Percentiles rank a stretch among this genome's conserved stretches.
Evolutionary conservation across 192 early-diverging fungal genomes (phyloP).

Genomic region (Entomortierella chlamydospora): DNA sequence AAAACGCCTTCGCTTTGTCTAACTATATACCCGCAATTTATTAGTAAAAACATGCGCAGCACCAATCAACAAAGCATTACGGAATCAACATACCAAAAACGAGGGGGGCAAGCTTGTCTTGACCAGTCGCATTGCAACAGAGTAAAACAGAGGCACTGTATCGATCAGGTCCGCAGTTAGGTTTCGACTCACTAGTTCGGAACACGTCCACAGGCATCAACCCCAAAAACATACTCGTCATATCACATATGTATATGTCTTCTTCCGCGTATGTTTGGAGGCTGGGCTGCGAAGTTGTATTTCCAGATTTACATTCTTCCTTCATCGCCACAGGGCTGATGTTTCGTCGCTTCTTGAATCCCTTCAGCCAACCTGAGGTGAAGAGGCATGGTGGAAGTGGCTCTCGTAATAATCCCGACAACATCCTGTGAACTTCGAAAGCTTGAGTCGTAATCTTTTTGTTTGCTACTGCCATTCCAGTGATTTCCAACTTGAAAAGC

Average conservation of each 20-base stretch:
- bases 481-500: background rate
- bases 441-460: slow-evolving; percentile 4
- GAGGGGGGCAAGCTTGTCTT: background rate
- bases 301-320: background rate
- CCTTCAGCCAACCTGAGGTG: background rate
- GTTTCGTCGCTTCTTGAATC: background rate
- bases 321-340: background rate
- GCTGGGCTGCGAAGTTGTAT: background rate
- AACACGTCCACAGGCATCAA: background rate
- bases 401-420: background rate
- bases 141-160: background rate
- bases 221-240: background rate
- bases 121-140: background rate
- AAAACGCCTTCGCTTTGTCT: background rate
- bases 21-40: background rate
- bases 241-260: slow-evolving; percentile 5
- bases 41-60: background rate
- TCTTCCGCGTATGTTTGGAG: background rate
- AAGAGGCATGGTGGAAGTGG: slow-evolving; percentile 4
- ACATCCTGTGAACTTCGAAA: background rate
- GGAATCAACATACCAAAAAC: background rate
- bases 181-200: background rate
- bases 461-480: background rate
- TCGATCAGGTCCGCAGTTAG: background rate
- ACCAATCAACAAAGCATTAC: background rate